Conservation (phyloP, 345 rosid species). For the Brassica cretica region DNA sequence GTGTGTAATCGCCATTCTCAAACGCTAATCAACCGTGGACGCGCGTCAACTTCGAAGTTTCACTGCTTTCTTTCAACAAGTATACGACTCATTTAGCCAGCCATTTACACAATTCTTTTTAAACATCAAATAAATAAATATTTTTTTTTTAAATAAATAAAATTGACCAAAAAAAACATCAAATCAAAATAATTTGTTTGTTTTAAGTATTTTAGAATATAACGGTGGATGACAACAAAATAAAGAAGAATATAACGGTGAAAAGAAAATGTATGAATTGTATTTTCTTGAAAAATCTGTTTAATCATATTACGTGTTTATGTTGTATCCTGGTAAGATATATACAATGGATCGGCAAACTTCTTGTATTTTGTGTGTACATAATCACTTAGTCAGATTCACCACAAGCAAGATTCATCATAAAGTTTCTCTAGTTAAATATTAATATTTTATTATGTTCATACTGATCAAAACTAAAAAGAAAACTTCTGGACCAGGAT, state of each 20-base stretch:
- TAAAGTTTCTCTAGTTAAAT: background rate
- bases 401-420: background rate
- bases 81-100: background rate
- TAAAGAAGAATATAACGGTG: background rate
- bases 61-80: background rate
- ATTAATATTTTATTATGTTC: background rate
- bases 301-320: background rate
- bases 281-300: background rate
- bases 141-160: too few species aligned
- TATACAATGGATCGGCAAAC: background rate
- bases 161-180: background rate
- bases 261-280: background rate
- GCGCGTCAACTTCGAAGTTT: constrained; percentile 15
- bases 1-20: constrained; percentile 22
- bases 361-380: background rate
- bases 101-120: constrained; percentile 4
- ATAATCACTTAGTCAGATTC: background rate
- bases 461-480: background rate
- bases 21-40: constrained; percentile 9
- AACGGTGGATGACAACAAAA: background rate
- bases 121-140: background rate
- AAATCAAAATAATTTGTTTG: background rate
- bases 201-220: background rate
- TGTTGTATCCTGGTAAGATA: background rate
- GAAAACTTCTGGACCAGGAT: background rate